phyloP scores from a whole-genome alignment of 129 eudicot species.

The Helianthus tuberosus region DNA sequence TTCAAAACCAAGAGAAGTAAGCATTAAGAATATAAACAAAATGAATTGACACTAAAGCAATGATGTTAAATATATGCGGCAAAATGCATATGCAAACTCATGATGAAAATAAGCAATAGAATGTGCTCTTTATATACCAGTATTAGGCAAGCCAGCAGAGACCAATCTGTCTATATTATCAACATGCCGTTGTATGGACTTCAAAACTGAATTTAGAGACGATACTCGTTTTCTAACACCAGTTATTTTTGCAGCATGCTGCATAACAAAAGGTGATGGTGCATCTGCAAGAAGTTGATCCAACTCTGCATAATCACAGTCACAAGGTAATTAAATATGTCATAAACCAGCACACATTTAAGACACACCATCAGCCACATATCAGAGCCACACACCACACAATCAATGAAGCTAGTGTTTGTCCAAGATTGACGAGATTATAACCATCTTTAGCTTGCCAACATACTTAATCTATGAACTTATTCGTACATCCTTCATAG shows the following conservation, averaged over 20 bases:
- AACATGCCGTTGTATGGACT: constrained; percentile 76
- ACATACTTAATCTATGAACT: background rate
- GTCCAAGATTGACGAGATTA: constrained; percentile 1
- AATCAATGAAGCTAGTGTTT: background rate
- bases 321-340: constrained; percentile 8
- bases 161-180: constrained; percentile 77
- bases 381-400: background rate
- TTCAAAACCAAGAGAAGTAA: background rate
- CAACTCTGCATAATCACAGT: constrained; percentile 61
- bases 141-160: constrained; percentile 63
- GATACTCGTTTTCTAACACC: constrained; percentile 78
- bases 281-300: constrained; percentile 94
- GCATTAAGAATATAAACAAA: constrained; percentile 1
- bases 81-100: constrained; percentile 4
- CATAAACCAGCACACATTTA: background rate
- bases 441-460: background rate
- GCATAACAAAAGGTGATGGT: constrained; percentile 90
- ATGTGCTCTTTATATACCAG: constrained; percentile 47
- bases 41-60: background rate
- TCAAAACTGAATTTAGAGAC: constrained; percentile 68
- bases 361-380: background rate
- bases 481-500: background rate
- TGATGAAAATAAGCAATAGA: constrained; percentile 3
- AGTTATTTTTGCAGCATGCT: constrained; percentile 84
- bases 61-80: background rate